A percentile compares a stretch with the other conserved stretches of the same genome.
Conservation (phyloP, 2,329 filamentous ascomycete species). For the Helminthosporium solani region DNA sequence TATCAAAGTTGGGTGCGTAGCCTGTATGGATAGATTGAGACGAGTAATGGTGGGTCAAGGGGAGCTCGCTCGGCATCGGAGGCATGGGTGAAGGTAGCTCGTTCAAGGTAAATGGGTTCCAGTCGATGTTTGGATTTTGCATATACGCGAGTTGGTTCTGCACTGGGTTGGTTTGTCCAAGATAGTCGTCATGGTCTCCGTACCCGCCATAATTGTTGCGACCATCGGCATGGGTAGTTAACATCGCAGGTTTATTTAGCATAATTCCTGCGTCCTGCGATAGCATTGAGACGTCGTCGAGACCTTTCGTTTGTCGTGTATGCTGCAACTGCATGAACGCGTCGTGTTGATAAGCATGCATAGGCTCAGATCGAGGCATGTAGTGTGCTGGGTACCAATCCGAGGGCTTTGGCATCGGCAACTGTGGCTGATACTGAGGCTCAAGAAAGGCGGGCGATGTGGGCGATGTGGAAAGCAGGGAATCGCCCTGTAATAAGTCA, state of each 20-base stretch:
- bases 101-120: conserved; percentile 2
- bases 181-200: neutral
- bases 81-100: conserved; percentile 1
- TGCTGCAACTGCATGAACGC: neutral
- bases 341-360: neutral
- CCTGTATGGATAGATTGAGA: neutral
- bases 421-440: conserved; percentile 24
- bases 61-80: neutral
- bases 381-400: conserved; percentile 12
- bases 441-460: conserved; percentile 24
- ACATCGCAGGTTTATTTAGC: neutral
- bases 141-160: neutral
- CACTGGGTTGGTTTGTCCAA: neutral
- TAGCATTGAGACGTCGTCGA: neutral
- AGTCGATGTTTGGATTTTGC: conserved; percentile 1
- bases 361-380: neutral
- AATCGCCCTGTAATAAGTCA: conserved; percentile 6
- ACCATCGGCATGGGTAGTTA: neutral
- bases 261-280: neutral
- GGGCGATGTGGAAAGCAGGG: neutral
- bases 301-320: neutral
- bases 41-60: neutral
- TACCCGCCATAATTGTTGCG: conserved; percentile 1
- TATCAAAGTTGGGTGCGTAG: neutral
- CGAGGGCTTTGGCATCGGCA: conserved; percentile 19